Conservation (phyloP, 805 yeast species). For the Danielozyma ontarioensis region DNA sequence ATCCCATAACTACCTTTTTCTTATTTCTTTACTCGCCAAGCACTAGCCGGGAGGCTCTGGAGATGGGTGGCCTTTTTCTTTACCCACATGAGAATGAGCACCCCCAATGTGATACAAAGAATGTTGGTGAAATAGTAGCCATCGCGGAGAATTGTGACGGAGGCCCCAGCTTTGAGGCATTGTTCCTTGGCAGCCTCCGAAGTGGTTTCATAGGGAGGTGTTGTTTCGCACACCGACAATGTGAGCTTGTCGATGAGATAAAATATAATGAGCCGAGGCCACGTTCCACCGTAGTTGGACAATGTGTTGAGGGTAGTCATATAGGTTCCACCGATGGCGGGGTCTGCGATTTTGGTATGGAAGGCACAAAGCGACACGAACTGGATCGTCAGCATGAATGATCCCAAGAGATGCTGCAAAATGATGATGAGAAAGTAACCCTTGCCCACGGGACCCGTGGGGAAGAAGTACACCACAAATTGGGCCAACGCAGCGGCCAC, state of each 20-base stretch:
- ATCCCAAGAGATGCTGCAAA: slow-evolving; percentile 75
- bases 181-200: slow-evolving; percentile 37
- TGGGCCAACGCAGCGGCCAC: slow-evolving; percentile 74
- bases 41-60: slow-evolving; percentile 65
- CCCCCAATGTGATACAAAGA: slow-evolving; percentile 65
- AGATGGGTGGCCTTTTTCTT: slow-evolving; percentile 54
- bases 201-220: slow-evolving; percentile 7
- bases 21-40: slow-evolving; percentile 63
- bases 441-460: slow-evolving; percentile 47
- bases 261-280: slow-evolving; percentile 87
- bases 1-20: too few relatives aligned
- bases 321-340: slow-evolving; percentile 93
- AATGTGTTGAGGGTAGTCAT: slow-evolving; percentile 94
- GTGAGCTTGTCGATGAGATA: slow-evolving; percentile 79
- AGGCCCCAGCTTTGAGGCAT: slow-evolving; percentile 55
- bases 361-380: slow-evolving; percentile 93
- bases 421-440: slow-evolving; percentile 68
- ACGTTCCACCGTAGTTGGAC: slow-evolving; percentile 92
- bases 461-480: slow-evolving; percentile 66
- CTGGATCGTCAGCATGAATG: slow-evolving; percentile 92
- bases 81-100: slow-evolving; percentile 63
- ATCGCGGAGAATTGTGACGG: slow-evolving; percentile 52
- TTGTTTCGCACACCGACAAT: slow-evolving; percentile 49
- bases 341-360: slow-evolving; percentile 94
- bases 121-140: slow-evolving; percentile 81